A percentile compares a stretch with the other conserved stretches of the same genome.
phyloP scores from a whole-genome alignment of 192 early-diverging fungal genomes.

The Fimicolochytrium jonesii region DNA sequence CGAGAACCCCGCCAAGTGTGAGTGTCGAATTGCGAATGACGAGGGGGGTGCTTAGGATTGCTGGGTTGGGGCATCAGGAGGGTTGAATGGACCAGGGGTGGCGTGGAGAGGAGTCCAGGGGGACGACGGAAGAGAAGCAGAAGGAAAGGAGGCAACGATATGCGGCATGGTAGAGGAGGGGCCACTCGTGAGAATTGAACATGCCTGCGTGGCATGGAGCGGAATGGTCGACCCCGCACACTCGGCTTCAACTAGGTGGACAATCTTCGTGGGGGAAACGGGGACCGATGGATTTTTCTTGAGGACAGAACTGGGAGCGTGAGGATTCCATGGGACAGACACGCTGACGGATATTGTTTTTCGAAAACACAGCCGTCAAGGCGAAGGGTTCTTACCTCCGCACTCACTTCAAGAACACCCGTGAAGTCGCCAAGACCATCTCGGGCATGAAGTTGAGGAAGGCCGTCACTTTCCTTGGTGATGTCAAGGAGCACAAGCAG shows the following conservation, averaged over 20 bases:
- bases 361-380: conserved; percentile 81
- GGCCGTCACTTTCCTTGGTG: conserved; percentile 87
- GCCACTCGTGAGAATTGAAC: neutral
- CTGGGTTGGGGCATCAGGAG: neutral
- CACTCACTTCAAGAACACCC: conserved; percentile 94
- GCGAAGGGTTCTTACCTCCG: conserved; percentile 90
- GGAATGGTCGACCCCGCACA: no score
- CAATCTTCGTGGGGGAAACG: no score
- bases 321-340: no score
- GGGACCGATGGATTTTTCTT: no score
- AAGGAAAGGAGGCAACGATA: neutral
- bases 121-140: neutral
- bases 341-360: neutral
- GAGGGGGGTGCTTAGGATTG: neutral
- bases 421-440: conserved; percentile 91
- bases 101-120: neutral
- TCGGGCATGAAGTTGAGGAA: conserved; percentile 87
- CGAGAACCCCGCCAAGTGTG: conserved; percentile 35
- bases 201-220: neutral
- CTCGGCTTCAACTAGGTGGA: no score
- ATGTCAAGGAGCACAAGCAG: conserved; percentile 96
- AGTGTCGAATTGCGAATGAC: no score
- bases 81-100: neutral
- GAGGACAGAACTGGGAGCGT: no score
- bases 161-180: neutral